A percentile compares a stretch with the other conserved stretches of the same genome.
Conservation (phyloP, 306 rosid genomes). For the Fragaria ananassa region DNA sequence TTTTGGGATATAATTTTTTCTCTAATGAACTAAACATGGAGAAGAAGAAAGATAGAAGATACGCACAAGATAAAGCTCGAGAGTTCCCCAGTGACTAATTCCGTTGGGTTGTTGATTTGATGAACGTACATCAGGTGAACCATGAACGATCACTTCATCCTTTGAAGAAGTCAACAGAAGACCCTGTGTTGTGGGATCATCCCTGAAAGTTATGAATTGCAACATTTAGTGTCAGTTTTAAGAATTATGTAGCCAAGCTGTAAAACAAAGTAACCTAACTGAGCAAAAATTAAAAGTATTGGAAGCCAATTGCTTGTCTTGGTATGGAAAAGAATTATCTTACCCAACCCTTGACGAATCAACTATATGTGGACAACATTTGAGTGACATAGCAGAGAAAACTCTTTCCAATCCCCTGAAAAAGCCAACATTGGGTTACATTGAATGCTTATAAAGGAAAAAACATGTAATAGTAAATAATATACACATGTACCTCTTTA, state of each 20-base stretch:
- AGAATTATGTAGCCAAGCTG: constrained; percentile 3
- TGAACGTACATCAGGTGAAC: constrained; percentile 51
- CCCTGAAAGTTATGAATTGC: constrained; percentile 30
- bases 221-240: constrained; percentile 15
- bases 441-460: constrained; percentile 19
- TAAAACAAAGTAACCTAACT: neutral
- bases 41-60: constrained; percentile 22
- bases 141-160: constrained; percentile 54
- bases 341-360: constrained; percentile 62
- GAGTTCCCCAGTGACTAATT: constrained; percentile 59
- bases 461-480: neutral
- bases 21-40: neutral
- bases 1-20: neutral
- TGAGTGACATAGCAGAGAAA: constrained; percentile 63
- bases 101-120: constrained; percentile 47
- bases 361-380: constrained; percentile 67
- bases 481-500: constrained; percentile 58
- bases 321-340: constrained; percentile 27
- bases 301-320: constrained; percentile 14
- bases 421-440: constrained; percentile 25
- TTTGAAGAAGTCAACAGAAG: constrained; percentile 60
- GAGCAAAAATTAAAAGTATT: constrained; percentile 17
- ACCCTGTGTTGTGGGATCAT: constrained; percentile 50
- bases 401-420: constrained; percentile 81
- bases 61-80: constrained; percentile 81